Evolutionary conservation across 2,329 filamentous ascomycete genomes (phyloP).

Genomic region (Cladophialophora chaetospira): DNA sequence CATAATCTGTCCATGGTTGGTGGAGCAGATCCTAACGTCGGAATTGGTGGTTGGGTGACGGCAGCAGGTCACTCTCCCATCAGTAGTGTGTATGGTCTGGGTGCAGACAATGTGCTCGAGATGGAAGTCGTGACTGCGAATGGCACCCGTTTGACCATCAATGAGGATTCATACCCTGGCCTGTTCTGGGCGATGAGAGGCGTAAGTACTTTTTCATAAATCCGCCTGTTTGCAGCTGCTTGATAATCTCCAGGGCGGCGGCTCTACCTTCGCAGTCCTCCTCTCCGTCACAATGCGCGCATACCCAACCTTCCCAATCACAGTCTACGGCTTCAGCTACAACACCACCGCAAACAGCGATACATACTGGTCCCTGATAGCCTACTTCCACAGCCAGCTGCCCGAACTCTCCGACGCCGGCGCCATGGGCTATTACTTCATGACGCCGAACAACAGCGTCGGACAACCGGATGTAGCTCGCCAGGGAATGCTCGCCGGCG

Average conservation of each 20-base stretch:
- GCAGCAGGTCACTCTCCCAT: slow-evolving; percentile 60
- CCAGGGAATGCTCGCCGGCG: slow-evolving; percentile 19
- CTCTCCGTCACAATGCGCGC: slow-evolving; percentile 54
- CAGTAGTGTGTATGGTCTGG: slow-evolving; percentile 54
- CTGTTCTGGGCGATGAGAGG: slow-evolving; percentile 56
- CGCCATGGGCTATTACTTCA: slow-evolving; percentile 27
- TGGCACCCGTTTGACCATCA: slow-evolving; percentile 49
- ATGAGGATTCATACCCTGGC: slow-evolving; percentile 46
- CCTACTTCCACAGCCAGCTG: slow-evolving; percentile 42
- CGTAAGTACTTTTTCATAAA: slow-evolving; percentile 32
- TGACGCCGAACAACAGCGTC: slow-evolving; percentile 26
- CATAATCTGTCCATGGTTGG: slow-evolving; percentile 54
- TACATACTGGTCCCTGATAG: slow-evolving; percentile 54
- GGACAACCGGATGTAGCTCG: slow-evolving; percentile 7
- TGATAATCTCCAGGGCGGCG: slow-evolving; percentile 21
- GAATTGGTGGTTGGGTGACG: slow-evolving; percentile 50
- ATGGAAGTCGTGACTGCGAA: slow-evolving; percentile 53
- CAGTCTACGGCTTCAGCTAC: slow-evolving; percentile 48
- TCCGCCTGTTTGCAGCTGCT: slow-evolving; percentile 35
- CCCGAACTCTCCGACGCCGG: slow-evolving; percentile 24
- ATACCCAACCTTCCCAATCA: slow-evolving; percentile 46
- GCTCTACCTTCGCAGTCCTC: slow-evolving; percentile 57
- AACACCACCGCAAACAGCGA: slow-evolving; percentile 38
- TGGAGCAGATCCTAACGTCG: slow-evolving; percentile 59
- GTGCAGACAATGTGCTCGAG: slow-evolving; percentile 52